Evolutionary conservation across 2,329 filamentous ascomycete genomes (phyloP), one percentile per base, ranked within the genome.

Genomic region (Scedosporium apiospermum): DNA sequence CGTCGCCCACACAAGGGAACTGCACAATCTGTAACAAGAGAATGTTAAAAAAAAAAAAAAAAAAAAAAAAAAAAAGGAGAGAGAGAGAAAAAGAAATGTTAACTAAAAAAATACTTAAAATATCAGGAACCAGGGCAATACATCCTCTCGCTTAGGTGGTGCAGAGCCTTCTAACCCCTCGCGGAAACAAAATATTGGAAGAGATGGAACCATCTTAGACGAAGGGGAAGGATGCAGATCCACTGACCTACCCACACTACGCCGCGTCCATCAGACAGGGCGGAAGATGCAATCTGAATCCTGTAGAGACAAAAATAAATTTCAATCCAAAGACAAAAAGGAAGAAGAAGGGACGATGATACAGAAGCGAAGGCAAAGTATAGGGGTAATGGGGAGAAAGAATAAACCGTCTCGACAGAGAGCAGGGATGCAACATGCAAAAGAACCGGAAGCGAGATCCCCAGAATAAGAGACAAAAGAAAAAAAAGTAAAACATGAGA

Each of bases 241-340:
- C 65, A 82, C 84, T 69, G 75, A 93, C 91, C 91, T 78, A 96
- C 84, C 92, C 92, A 96, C 55, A 93, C 81, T 60, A 93, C 91
- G 65, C 79, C 78, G 46, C 83, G 76, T 57, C 84, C 84, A 64
- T 80, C 77, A 61, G 75, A 76, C 59, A 96, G 74, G 18, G 86
- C 84, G 71, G 83, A 86, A 12, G 83, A 81, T 64, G 87, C 81
- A 53, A 90, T 76, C 71, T 91, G 90, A 68, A 93, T 81, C 42
- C 90, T 93, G 71, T 42, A 10, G 21, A 27, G 49, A 53, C 23
- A 30, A 10, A 61, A n/a, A 53, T n/a, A 18, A 16, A 34, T 23
- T 49, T 51, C 49, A 38, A 18, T 30, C 41, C 30, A 9, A 34
- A 34, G 30, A 34, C 2, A 34, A 9, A 34, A 9, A 9, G 30